These are phyloP conservation scores for Coniochaeta ligniaria DNA, from an alignment of 2,329 filamentous ascomycete genomes.

Conservation along the genomic window DNA sequence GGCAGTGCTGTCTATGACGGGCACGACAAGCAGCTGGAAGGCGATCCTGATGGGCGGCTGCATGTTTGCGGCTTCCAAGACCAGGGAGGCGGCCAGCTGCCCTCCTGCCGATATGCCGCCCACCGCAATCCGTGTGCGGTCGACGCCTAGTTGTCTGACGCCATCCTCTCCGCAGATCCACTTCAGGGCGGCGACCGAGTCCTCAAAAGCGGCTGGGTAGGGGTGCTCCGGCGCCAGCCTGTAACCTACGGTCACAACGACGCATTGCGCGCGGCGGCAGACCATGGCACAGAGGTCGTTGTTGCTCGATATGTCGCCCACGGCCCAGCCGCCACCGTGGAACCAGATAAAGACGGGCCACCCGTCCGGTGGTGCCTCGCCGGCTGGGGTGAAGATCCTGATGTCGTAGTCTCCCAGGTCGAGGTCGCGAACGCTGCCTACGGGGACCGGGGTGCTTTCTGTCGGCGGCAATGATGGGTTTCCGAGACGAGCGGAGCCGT, in stretches of 20 bases:
- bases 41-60: neutral
- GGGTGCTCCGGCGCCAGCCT: slow-evolving; percentile 26
- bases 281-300: slow-evolving; percentile 20
- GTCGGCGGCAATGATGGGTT: neutral
- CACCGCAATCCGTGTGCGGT: neutral
- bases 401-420: slow-evolving; percentile 19
- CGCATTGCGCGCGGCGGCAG: slow-evolving; percentile 16
- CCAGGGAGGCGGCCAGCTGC: neutral
- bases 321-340: slow-evolving; percentile 31
- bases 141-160: neutral
- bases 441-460: slow-evolving; percentile 12
- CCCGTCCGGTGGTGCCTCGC: slow-evolving; percentile 14
- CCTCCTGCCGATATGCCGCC: neutral
- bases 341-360: slow-evolving; percentile 32
- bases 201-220: slow-evolving; percentile 26
- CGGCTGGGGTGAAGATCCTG: slow-evolving; percentile 23
- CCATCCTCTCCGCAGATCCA: slow-evolving; percentile 14
- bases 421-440: slow-evolving; percentile 20
- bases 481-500: neutral
- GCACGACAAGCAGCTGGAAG: neutral
- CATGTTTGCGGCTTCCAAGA: neutral
- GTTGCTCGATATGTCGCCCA: slow-evolving; percentile 25
- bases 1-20: slow-evolving; percentile 6
- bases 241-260: slow-evolving; percentile 24
- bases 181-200: slow-evolving; percentile 21